phyloP scores from a whole-genome alignment of 257 asterid genomes.

The Capsicum baccatum region DNA sequence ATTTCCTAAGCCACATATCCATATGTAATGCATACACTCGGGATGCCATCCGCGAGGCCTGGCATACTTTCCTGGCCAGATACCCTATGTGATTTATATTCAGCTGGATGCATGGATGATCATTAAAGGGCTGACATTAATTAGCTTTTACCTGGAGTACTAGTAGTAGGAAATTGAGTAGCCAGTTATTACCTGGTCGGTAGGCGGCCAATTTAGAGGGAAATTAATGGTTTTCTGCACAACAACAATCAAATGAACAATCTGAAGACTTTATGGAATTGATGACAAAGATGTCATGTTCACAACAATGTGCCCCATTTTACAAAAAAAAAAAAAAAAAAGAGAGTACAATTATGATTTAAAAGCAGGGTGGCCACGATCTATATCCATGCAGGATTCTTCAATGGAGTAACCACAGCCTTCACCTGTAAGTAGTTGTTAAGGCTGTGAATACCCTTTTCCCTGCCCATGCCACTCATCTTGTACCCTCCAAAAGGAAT shows the following conservation, averaged over 20 bases:
- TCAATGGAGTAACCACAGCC: conserved; percentile 75
- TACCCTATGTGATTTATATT: background rate
- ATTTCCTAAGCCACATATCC: background rate
- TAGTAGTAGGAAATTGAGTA: background rate
- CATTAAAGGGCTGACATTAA: background rate
- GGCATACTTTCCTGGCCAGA: background rate
- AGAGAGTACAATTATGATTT: background rate
- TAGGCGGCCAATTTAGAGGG: background rate
- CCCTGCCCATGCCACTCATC: conserved; percentile 87
- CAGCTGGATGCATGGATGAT: background rate
- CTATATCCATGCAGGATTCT: conserved; percentile 78
- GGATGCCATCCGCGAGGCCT: background rate
- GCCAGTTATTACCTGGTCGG: background rate
- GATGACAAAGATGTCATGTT: background rate
- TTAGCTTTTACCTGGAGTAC: background rate
- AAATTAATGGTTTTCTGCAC: background rate
- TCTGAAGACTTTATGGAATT: background rate
- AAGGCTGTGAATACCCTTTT: conserved; percentile 72
- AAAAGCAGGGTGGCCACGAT: background rate
- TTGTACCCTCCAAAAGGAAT: conserved; percentile 90
- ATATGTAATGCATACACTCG: background rate
- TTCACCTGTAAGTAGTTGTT: conserved; percentile 78
- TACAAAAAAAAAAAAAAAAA: background rate
- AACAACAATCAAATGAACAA: background rate
- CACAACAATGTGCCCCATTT: background rate